A percentile compares a stretch with the other conserved stretches of the same genome.
These are phyloP conservation scores for Whalleya microplaca DNA, from an alignment of 2,329 filamentous ascomycete genomes.

Conservation along the genomic window DNA sequence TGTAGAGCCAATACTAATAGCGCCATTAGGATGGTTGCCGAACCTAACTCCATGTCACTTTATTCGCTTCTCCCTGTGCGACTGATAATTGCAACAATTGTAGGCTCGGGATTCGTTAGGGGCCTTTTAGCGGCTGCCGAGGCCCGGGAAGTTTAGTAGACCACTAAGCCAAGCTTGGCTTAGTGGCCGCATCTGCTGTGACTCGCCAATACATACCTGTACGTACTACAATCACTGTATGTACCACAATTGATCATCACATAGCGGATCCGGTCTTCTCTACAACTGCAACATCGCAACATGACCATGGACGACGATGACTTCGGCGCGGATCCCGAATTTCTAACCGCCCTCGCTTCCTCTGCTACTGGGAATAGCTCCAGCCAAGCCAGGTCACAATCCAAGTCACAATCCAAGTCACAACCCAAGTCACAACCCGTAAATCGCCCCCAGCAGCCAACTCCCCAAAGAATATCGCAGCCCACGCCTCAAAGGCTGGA, in stretches of 20 bases:
- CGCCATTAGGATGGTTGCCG: no score
- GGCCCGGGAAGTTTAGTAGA: no score
- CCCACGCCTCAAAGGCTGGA: conserved; percentile 60
- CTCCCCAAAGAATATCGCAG: conserved; percentile 49
- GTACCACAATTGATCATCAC: background rate
- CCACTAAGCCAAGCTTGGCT: no score
- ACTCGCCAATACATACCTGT: no score
- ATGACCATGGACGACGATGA: conserved; percentile 46
- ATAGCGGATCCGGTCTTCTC: background rate
- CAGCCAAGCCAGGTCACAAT: conserved; percentile 27
- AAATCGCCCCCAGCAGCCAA: conserved; percentile 43
- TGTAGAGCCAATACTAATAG: no score
- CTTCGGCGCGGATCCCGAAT: conserved; percentile 49
- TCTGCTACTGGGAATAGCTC: conserved; percentile 25
- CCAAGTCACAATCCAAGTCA: conserved; percentile 28
- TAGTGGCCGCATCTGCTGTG: no score
- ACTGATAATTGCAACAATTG: no score
- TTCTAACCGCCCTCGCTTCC: conserved; percentile 42
- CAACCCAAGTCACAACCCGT: conserved; percentile 29
- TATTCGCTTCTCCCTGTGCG: no score
- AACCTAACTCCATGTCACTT: no score
- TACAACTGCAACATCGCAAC: conserved; percentile 18
- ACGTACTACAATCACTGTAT: no score
- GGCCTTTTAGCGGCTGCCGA: no score
- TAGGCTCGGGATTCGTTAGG: no score